Conservation (phyloP, 2,329 filamentous ascomycete genomes). For the Parasarocladium wereldwijsianum region DNA sequence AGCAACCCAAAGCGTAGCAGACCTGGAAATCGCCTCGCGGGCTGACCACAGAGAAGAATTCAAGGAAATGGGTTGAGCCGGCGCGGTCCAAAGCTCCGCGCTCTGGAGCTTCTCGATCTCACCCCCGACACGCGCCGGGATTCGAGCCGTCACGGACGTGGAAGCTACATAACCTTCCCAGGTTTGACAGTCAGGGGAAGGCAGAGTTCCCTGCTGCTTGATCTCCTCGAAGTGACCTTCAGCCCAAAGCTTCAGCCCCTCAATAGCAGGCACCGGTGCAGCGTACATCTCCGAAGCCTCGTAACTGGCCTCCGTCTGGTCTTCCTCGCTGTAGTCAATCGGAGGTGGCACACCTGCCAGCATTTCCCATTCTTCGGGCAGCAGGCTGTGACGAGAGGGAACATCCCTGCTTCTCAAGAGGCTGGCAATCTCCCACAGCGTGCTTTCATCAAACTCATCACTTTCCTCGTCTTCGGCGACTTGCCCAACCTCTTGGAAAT, state of each 20-base stretch:
- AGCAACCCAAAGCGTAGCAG: no score
- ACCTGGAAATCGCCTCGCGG: no score
- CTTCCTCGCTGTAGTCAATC: constrained; percentile 1
- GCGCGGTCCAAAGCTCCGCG: no score
- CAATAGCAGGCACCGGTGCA: not conserved
- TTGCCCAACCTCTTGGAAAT: constrained; percentile 13
- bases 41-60: no score
- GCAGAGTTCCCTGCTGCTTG: constrained; percentile 11
- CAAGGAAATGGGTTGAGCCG: no score
- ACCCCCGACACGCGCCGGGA: constrained; percentile 5
- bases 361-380: constrained; percentile 19
- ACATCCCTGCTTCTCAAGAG: constrained; percentile 37
- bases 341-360: constrained; percentile 3
- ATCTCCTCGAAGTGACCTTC: not conserved
- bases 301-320: not conserved
- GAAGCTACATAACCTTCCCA: constrained; percentile 18
- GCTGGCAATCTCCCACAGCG: constrained; percentile 49
- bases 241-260: constrained; percentile 7
- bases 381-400: constrained; percentile 35
- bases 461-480: constrained; percentile 24
- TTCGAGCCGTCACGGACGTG: constrained; percentile 4
- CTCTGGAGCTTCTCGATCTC: no score
- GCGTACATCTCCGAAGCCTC: not conserved
- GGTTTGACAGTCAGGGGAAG: constrained; percentile 19
- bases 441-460: constrained; percentile 45